Evolutionary conservation across 768 basidiomycete genomes (phyloP).

Genomic region (Clitopilus passeckerianus): DNA sequence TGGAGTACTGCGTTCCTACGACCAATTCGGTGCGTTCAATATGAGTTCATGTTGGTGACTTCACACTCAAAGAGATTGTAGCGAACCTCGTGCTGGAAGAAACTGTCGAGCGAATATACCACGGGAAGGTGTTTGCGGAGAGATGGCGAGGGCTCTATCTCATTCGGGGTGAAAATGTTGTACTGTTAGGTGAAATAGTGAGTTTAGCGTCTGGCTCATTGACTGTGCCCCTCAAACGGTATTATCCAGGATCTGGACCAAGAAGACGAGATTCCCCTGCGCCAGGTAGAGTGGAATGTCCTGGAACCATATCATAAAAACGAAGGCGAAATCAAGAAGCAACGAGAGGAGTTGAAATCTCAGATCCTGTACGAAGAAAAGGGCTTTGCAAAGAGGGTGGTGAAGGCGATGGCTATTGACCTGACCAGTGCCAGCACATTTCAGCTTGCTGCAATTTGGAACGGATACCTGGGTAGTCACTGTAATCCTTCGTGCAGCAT

Average conservation of each 20-base stretch:
- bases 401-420: slow-evolving; percentile 92
- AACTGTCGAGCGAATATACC: slow-evolving; percentile 92
- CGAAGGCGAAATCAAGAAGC: slow-evolving; percentile 70
- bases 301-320: slow-evolving; percentile 70
- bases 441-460: not conserved
- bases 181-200: slow-evolving; percentile 94
- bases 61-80: slow-evolving; percentile 21
- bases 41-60: not conserved
- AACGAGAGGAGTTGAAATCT: slow-evolving; percentile 79
- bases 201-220: slow-evolving; percentile 19
- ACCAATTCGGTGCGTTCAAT: slow-evolving; percentile 84
- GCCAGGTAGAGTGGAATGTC: slow-evolving; percentile 65
- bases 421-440: not conserved
- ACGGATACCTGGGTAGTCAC: not conserved
- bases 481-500: not conserved
- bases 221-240: not conserved
- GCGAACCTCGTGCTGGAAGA: slow-evolving; percentile 97
- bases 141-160: slow-evolving; percentile 86
- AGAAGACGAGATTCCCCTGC: slow-evolving; percentile 83
- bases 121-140: slow-evolving; percentile 84
- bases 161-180: slow-evolving; percentile 98
- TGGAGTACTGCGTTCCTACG: slow-evolving; percentile 94
- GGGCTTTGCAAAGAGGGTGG: slow-evolving; percentile 95
- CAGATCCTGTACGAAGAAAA: slow-evolving; percentile 77
- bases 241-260: slow-evolving; percentile 78